phyloP scores from a whole-genome alignment of 192 early-diverging fungal species.

The Umbelopsis vinacea region DNA sequence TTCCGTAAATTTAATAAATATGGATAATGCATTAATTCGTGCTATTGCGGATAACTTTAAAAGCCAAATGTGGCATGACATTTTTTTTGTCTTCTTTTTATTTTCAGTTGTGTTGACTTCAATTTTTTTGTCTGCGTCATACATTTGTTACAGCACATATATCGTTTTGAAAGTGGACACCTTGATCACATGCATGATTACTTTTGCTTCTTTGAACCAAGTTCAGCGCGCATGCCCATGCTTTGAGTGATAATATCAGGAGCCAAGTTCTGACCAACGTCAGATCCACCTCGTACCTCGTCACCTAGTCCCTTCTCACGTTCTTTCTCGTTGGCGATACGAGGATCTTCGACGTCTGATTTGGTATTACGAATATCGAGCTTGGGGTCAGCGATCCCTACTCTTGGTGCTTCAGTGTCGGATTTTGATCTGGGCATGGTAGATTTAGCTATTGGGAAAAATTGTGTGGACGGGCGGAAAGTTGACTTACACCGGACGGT shows the following conservation, averaged over 20 bases:
- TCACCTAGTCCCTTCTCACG: conserved; percentile 1
- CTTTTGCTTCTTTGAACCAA: conserved; percentile 7
- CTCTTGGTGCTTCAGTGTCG: background rate
- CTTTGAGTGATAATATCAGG: background rate
- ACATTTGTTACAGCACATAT: background rate
- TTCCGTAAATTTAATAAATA: background rate
- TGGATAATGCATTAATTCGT: too few species aligned
- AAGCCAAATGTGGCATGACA: too few species aligned
- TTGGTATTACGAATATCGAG: background rate
- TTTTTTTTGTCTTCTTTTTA: too few species aligned
- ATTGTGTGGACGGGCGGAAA: background rate
- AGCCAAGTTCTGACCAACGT: conserved; percentile 1
- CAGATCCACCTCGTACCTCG: conserved; percentile 9
- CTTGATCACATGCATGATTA: background rate
- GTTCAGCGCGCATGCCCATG: background rate
- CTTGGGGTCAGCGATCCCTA: background rate
- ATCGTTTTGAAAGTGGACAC: background rate
- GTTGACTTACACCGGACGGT: background rate
- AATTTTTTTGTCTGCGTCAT: too few species aligned
- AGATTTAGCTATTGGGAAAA: background rate
- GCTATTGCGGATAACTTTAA: too few species aligned
- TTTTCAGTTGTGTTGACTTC: too few species aligned
- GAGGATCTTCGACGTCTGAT: background rate
- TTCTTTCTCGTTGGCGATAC: conserved; percentile 3
- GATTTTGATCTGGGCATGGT: background rate